Conservation (phyloP, 169 alveolate species). For the Eimeria tenella region DNA sequence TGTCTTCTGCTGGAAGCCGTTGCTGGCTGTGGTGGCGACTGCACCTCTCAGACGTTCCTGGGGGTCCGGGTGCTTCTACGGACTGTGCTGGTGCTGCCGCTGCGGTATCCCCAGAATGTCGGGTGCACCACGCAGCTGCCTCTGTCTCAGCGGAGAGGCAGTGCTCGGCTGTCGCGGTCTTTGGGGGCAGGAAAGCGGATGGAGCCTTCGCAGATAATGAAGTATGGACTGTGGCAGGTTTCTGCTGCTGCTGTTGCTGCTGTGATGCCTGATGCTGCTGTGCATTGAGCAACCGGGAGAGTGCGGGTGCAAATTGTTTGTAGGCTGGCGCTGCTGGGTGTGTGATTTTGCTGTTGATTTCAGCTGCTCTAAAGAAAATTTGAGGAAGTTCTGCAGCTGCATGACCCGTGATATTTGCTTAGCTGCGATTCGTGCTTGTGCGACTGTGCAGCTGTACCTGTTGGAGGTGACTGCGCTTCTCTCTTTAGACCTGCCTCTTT, state of each 20-base stretch:
- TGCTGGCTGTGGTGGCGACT: slow-evolving; percentile 71
- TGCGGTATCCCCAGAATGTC: slow-evolving; percentile 38
- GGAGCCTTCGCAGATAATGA: slow-evolving; percentile 71
- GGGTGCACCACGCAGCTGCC: slow-evolving; percentile 69
- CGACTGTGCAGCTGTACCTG: slow-evolving; percentile 51
- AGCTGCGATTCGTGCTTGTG: neutral
- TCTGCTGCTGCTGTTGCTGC: slow-evolving; percentile 27
- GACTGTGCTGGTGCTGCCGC: slow-evolving; percentile 31
- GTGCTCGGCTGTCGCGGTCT: slow-evolving; percentile 62
- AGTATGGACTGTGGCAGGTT: neutral
- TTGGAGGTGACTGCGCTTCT: slow-evolving; percentile 69
- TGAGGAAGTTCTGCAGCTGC: no score
- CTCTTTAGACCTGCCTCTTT: slow-evolving; percentile 46
- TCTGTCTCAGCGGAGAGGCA: slow-evolving; percentile 66
- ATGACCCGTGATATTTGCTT: no score
- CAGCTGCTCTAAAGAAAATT: neutral
- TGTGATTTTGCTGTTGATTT: neutral
- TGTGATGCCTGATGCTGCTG: neutral
- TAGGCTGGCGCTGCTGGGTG: neutral
- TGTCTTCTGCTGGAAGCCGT: slow-evolving; percentile 1
- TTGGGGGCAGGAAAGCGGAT: slow-evolving; percentile 47
- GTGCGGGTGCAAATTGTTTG: neutral
- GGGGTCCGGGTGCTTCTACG: neutral
- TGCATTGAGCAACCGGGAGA: neutral
- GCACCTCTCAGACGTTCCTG: neutral